These are phyloP conservation scores for Asterella californica DNA, from an alignment of 225 moss, liverwort and hornwort species.

Conservation along the genomic window DNA sequence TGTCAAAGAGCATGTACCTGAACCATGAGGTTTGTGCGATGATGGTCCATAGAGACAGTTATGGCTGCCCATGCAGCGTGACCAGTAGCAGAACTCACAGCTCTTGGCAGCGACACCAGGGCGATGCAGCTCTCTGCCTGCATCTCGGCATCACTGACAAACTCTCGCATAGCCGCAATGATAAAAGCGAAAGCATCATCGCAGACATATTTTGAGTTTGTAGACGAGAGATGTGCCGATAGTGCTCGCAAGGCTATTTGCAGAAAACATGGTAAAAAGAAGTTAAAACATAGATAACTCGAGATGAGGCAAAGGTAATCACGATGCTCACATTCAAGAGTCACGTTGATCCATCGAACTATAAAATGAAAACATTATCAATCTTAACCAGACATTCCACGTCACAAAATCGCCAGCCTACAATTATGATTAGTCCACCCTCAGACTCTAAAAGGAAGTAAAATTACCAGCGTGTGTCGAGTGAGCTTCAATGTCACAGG, in stretches of 20 bases:
- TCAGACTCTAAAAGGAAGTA: neutral
- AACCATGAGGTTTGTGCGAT: slow-evolving; percentile 21
- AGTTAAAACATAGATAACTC: neutral
- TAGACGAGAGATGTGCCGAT: slow-evolving; percentile 17
- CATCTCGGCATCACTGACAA: slow-evolving; percentile 25
- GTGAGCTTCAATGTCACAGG: slow-evolving; percentile 25
- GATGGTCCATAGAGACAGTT: slow-evolving; percentile 19
- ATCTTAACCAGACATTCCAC: neutral
- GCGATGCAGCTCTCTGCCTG: slow-evolving; percentile 23
- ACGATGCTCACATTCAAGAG: neutral
- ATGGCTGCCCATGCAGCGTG: slow-evolving; percentile 22
- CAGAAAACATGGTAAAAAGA: neutral
- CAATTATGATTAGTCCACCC: neutral
- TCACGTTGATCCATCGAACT: neutral
- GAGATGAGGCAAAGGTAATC: neutral
- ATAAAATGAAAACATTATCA: neutral
- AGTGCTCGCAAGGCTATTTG: slow-evolving; percentile 18
- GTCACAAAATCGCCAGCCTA: neutral
- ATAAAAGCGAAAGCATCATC: slow-evolving; percentile 23
- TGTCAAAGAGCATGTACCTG: slow-evolving; percentile 2
- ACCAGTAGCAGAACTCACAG: slow-evolving; percentile 20
- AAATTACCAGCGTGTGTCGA: slow-evolving; percentile 16
- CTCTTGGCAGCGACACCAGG: slow-evolving; percentile 17
- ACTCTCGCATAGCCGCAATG: slow-evolving; percentile 24
- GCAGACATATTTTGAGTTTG: slow-evolving; percentile 22